phyloP scores from a whole-genome alignment of 495 filamentous ascomycete genomes.

The Penicillium verhagenii region DNA sequence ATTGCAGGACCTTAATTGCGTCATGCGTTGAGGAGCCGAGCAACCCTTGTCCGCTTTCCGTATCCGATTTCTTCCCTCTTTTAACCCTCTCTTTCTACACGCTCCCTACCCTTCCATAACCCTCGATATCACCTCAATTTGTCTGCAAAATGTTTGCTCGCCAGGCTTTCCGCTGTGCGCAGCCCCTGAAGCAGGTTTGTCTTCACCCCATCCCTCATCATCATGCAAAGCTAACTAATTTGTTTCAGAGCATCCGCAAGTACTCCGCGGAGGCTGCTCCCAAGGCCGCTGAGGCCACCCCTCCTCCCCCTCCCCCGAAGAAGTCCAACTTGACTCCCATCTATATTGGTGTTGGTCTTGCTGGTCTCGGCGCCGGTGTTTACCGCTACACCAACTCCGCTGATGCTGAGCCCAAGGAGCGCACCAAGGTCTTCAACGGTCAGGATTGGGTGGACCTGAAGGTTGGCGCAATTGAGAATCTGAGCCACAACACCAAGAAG shows the following conservation, averaged over 20 bases:
- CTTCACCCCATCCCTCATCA: background rate
- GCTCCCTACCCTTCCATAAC: conserved; percentile 11
- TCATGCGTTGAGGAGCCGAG: conserved; percentile 23
- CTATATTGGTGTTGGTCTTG: conserved; percentile 40
- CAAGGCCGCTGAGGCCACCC: conserved; percentile 16
- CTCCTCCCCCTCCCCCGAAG: conserved; percentile 26
- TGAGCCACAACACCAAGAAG: conserved; percentile 90
- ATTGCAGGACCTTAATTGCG: conserved; percentile 19
- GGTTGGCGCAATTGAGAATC: conserved; percentile 69
- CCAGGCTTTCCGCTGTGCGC: conserved; percentile 47
- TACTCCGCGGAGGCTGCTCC: conserved; percentile 51
- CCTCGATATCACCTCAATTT: conserved; percentile 8
- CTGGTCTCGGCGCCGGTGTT: conserved; percentile 42
- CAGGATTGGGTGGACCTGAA: conserved; percentile 81
- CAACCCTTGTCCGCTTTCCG: conserved; percentile 25
- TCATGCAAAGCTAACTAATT: background rate
- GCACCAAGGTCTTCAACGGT: conserved; percentile 65
- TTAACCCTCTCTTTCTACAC: conserved; percentile 7
- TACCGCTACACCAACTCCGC: conserved; percentile 42
- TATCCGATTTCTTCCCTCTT: conserved; percentile 29
- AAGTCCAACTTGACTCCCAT: conserved; percentile 42
- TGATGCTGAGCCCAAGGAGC: conserved; percentile 38
- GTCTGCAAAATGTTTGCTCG: conserved; percentile 47
- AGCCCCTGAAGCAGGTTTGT: conserved; percentile 50
- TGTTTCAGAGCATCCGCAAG: conserved; percentile 46